These are phyloP conservation scores for Rubia yunnanensis DNA, from an alignment of 257 asterid species.

Conservation along the genomic window DNA sequence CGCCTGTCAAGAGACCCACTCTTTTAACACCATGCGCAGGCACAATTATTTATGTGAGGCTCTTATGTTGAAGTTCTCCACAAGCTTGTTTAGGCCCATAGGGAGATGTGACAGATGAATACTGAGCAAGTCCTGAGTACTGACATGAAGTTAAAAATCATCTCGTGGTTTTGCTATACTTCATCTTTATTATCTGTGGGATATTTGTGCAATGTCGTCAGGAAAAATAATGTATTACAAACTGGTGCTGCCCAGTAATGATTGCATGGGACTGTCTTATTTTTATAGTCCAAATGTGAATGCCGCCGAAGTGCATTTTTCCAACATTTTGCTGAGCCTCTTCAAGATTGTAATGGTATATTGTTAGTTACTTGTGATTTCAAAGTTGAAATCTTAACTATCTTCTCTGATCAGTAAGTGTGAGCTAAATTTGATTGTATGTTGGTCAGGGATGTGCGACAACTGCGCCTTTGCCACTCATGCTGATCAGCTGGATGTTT, in stretches of 20 bases:
- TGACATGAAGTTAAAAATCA: not conserved
- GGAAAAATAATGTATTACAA: not conserved
- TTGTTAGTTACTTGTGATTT: conserved; percentile 11
- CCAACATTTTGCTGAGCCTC: conserved; percentile 87
- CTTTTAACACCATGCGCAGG: not conserved
- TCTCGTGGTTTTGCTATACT: not conserved
- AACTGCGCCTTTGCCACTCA: conserved; percentile 68
- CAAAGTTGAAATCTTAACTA: conserved; percentile 7
- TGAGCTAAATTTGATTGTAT: conserved; percentile 15
- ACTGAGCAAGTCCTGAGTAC: not conserved
- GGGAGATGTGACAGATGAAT: not conserved
- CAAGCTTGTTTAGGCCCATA: not conserved
- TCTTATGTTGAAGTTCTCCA: not conserved
- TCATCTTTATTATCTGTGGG: not conserved
- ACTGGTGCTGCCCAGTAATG: not conserved
- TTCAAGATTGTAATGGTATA: conserved; percentile 83
- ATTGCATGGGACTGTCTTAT: not conserved
- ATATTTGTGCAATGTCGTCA: not conserved
- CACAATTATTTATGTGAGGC: not conserved
- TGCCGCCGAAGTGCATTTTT: conserved; percentile 93
- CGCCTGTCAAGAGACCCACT: too few relatives aligned
- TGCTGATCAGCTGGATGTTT: conserved; percentile 69
- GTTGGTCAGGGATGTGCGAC: conserved; percentile 88
- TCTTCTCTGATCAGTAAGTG: not conserved
- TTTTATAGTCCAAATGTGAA: conserved; percentile 61